phyloP scores from a whole-genome alignment of 139 green algal species.

The Nannochloris sp. region DNA sequence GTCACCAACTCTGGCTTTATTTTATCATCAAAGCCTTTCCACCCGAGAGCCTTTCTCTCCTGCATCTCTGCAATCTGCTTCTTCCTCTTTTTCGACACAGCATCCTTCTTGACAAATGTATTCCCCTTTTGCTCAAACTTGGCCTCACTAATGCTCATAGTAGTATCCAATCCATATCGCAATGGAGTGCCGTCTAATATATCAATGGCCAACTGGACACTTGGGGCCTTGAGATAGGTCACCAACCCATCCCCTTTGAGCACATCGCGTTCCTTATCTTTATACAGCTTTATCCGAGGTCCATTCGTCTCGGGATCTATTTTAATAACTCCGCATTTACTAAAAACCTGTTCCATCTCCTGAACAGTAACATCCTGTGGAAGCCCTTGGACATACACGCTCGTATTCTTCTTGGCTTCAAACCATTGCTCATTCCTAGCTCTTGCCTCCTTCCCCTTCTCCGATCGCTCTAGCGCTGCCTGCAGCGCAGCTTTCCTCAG shows the following conservation, averaged over 20 bases:
- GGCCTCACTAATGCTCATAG: conserved; percentile 42
- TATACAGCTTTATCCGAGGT: conserved; percentile 71
- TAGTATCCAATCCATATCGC: conserved; percentile 24
- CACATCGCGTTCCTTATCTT: conserved; percentile 49
- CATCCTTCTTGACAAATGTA: conserved; percentile 44
- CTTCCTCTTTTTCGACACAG: conserved; percentile 29
- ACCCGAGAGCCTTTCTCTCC: conserved; percentile 55
- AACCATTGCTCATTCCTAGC: conserved; percentile 52
- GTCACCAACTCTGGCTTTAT: conserved; percentile 64
- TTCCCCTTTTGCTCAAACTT: conserved; percentile 79
- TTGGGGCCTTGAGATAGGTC: conserved; percentile 78
- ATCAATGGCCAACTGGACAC: conserved; percentile 63
- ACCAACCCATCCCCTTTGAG: conserved; percentile 87
- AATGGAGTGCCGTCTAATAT: conserved; percentile 66
- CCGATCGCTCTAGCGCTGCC: conserved; percentile 14
- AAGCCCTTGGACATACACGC: conserved; percentile 89
- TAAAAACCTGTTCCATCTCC: conserved; percentile 67
- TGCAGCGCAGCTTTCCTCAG: conserved; percentile 16
- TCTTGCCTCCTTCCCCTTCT: conserved; percentile 17
- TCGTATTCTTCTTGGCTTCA: conserved; percentile 84
- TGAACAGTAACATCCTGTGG: conserved; percentile 70
- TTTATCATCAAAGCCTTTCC: conserved; percentile 86
- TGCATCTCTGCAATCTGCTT: conserved; percentile 48
- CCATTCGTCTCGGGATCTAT: conserved; percentile 28
- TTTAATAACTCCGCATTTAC: conserved; percentile 74